phyloP scores from a whole-genome alignment of 192 early-diverging fungal genomes.

The Diversispora epigaea region DNA sequence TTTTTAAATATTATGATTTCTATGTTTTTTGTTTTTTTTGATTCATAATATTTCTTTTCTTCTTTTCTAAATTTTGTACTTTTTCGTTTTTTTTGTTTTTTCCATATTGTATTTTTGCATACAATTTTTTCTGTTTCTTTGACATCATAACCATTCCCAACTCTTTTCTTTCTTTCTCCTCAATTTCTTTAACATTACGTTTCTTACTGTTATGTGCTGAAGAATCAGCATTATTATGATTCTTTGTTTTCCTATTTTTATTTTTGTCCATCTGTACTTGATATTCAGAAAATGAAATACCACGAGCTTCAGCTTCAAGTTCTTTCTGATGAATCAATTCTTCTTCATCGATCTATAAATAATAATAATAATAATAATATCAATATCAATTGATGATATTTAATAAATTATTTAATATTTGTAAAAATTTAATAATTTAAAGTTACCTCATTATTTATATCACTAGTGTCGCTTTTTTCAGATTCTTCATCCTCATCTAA shows the following conservation, averaged over 20 bases:
- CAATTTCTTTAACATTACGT: constrained; percentile 49
- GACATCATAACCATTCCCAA: constrained; percentile 86
- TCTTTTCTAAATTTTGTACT: constrained; percentile 48
- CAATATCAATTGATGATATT: neutral
- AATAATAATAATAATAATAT: neutral
- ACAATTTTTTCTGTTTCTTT: constrained; percentile 78
- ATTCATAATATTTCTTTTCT: constrained; percentile 38
- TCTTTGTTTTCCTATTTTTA: constrained; percentile 40
- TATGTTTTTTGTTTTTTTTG: constrained; percentile 6
- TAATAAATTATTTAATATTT: constrained; percentile 8
- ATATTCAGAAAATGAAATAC: constrained; percentile 65
- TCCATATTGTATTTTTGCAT: constrained; percentile 74
- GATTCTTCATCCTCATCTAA: neutral
- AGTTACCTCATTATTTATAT: neutral
- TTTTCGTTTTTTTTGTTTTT: constrained; percentile 69
- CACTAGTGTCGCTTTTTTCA: too few species aligned
- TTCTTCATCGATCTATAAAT: constrained; percentile 24
- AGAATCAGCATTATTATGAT: constrained; percentile 11
- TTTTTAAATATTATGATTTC: too few species aligned
- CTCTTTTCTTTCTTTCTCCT: constrained; percentile 68
- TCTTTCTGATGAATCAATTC: constrained; percentile 60
- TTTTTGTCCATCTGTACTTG: constrained; percentile 42
- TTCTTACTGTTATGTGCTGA: constrained; percentile 47
- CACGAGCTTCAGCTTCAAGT: constrained; percentile 68
- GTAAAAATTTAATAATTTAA: constrained; percentile 2